Percentiles rank a stretch among this genome's conserved stretches.
Evolutionary conservation across 495 filamentous ascomycete species (phyloP).

Genomic region (Mytilinidion resinicola): DNA sequence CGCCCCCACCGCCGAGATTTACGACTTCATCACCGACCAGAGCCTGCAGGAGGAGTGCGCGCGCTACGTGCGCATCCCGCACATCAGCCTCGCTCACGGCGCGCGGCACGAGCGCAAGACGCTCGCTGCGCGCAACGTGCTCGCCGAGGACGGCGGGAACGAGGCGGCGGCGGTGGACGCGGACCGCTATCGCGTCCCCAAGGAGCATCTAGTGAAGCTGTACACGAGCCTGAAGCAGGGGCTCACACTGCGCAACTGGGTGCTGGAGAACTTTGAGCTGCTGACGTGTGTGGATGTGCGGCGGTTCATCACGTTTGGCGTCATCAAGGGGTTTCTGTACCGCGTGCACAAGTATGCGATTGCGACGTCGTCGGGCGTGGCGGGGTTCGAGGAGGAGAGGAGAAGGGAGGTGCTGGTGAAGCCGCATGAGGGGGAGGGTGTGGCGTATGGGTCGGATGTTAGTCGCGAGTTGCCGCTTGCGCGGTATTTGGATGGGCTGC

Average conservation of each 20-base stretch:
- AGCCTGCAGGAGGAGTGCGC: slow-evolving; percentile 78
- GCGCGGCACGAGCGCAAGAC: not conserved
- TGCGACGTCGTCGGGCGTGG: slow-evolving; percentile 33
- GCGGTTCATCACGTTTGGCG: slow-evolving; percentile 87
- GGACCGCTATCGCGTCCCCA: slow-evolving; percentile 36
- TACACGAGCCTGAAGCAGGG: slow-evolving; percentile 75
- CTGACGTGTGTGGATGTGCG: slow-evolving; percentile 75
- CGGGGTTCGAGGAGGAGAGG: not conserved
- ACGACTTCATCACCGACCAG: slow-evolving; percentile 61
- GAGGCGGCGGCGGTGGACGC: slow-evolving; percentile 29
- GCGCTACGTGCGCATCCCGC: slow-evolving; percentile 58
- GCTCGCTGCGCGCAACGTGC: too few relatives aligned
- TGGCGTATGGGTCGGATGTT: slow-evolving; percentile 20
- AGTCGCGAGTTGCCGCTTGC: slow-evolving; percentile 39
- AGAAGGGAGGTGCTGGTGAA: slow-evolving; percentile 7
- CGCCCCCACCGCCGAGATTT: slow-evolving; percentile 70
- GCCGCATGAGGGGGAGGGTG: slow-evolving; percentile 5
- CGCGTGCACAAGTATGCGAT: slow-evolving; percentile 87
- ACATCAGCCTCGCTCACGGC: not conserved
- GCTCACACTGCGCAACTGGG: slow-evolving; percentile 75
- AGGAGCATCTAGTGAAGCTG: slow-evolving; percentile 55
- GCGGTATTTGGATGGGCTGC: slow-evolving; percentile 71
- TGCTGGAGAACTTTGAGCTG: slow-evolving; percentile 59
- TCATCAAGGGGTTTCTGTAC: slow-evolving; percentile 94
- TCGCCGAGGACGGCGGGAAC: slow-evolving; percentile 34